Conservation (phyloP, 2,329 filamentous ascomycete genomes). For the Aspergillus hiratsukae region DNA sequence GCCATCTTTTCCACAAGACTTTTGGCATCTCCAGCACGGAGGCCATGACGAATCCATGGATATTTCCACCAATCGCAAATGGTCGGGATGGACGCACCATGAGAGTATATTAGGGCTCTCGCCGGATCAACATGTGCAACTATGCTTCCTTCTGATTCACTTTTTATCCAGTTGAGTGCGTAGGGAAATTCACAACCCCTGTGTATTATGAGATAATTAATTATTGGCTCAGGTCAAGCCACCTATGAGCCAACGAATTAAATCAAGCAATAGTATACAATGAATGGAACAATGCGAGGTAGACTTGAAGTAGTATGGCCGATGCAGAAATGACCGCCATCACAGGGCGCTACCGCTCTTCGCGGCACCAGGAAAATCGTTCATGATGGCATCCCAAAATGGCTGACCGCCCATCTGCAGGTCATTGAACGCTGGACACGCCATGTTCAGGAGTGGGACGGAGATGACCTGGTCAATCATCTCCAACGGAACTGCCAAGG, state of each 20-base stretch:
- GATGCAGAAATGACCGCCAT: background rate
- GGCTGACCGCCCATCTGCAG: conserved; percentile 27
- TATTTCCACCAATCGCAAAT: background rate
- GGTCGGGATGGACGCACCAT: background rate
- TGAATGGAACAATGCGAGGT: too few relatives aligned
- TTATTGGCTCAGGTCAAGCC: background rate
- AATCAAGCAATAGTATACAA: background rate
- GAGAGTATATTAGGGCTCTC: background rate
- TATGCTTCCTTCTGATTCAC: background rate
- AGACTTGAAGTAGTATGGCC: too few relatives aligned
- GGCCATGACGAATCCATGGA: background rate
- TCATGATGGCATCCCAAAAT: conserved; percentile 26
- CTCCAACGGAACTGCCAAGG: conserved; percentile 24
- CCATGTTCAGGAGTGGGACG: conserved; percentile 25
- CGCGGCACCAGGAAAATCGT: conserved; percentile 25
- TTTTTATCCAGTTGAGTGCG: background rate
- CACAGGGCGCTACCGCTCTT: conserved; percentile 16
- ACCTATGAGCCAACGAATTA: background rate
- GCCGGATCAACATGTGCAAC: background rate
- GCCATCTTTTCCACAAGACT: background rate
- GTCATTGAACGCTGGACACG: conserved; percentile 30
- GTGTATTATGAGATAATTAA: background rate
- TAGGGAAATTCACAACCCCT: background rate
- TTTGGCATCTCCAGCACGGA: background rate
- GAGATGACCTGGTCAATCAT: conserved; percentile 26